Evolutionary conservation across 345 rosid species (phyloP).

Genomic region (Hibiscus mutabilis): DNA sequence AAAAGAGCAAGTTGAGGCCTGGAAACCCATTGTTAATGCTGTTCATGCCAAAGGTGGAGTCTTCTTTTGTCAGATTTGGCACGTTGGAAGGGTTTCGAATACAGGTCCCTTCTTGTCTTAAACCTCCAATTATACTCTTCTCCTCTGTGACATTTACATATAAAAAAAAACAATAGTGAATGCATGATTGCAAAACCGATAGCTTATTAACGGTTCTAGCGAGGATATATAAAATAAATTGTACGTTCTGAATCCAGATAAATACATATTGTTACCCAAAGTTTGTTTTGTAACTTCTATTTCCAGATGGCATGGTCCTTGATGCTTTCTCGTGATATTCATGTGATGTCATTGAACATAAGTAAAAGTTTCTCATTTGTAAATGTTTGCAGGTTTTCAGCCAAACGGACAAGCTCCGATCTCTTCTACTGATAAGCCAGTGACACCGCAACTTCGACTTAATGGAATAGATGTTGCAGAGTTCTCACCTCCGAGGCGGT

Average conservation of each 20-base stretch:
- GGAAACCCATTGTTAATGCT: slow-evolving; percentile 84
- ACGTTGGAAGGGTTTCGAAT: slow-evolving; percentile 65
- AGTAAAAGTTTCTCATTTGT: background rate
- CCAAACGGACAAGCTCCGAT: slow-evolving; percentile 55
- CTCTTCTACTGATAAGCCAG: slow-evolving; percentile 48
- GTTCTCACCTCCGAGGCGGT: slow-evolving; percentile 52
- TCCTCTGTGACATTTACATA: background rate
- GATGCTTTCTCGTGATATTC: background rate
- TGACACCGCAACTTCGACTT: slow-evolving; percentile 34
- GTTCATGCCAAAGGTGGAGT: slow-evolving; percentile 71
- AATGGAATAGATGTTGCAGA: slow-evolving; percentile 33
- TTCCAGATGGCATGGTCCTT: background rate
- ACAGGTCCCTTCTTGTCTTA: slow-evolving; percentile 18
- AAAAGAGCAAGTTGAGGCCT: slow-evolving; percentile 74
- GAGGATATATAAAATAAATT: too few species aligned
- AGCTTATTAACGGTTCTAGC: too few species aligned
- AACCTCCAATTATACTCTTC: background rate
- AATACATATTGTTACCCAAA: background rate
- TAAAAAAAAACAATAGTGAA: too few species aligned
- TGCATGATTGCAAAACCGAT: background rate
- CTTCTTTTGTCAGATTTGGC: slow-evolving; percentile 71
- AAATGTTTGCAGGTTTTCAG: slow-evolving; percentile 29
- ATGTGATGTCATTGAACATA: background rate
- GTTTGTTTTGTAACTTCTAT: background rate
- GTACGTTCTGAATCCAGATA: too few species aligned